Evolutionary conservation across 2,329 filamentous ascomycete species (phyloP).

Genomic region (Pseudopithomyces maydicus): DNA sequence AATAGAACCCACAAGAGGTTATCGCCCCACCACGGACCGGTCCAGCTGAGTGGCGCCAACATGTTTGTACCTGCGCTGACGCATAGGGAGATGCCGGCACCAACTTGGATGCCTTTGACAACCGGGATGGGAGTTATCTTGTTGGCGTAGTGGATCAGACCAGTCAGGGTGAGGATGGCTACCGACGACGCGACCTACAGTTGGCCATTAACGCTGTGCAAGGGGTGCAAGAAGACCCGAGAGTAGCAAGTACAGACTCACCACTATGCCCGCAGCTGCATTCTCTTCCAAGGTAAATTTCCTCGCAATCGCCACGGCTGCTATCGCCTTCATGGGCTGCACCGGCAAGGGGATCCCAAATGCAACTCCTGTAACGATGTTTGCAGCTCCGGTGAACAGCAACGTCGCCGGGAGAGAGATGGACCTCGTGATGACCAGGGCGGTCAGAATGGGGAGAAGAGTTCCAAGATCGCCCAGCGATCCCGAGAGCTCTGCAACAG

Average conservation of each 20-base stretch:
- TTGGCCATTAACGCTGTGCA: background rate
- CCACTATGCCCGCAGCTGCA: slow-evolving; percentile 82
- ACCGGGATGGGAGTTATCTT: slow-evolving; percentile 81
- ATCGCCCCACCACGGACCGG: slow-evolving; percentile 68
- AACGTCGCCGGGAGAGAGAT: slow-evolving; percentile 84
- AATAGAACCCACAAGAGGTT: slow-evolving; percentile 78
- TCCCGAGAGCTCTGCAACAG: slow-evolving; percentile 81
- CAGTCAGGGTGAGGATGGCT: slow-evolving; percentile 76
- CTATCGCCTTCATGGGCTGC: slow-evolving; percentile 90
- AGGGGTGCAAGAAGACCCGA: too few relatives aligned
- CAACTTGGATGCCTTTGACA: slow-evolving; percentile 93
- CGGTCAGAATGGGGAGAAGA: slow-evolving; percentile 85
- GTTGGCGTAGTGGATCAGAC: slow-evolving; percentile 76
- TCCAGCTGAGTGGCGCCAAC: slow-evolving; percentile 72
- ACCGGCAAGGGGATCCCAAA: slow-evolving; percentile 92
- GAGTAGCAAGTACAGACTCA: too few relatives aligned
- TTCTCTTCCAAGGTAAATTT: slow-evolving; percentile 71
- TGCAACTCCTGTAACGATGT: slow-evolving; percentile 77
- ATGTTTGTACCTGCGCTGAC: slow-evolving; percentile 74
- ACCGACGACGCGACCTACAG: slow-evolving; percentile 62
- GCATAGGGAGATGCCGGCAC: slow-evolving; percentile 82
- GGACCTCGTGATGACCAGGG: slow-evolving; percentile 76
- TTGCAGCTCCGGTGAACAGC: slow-evolving; percentile 86
- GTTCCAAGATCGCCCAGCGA: slow-evolving; percentile 89
- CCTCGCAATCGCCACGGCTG: slow-evolving; percentile 80